phyloP scores from a whole-genome alignment of 176 grass and related monocot genomes.

The Musa itinerans region DNA sequence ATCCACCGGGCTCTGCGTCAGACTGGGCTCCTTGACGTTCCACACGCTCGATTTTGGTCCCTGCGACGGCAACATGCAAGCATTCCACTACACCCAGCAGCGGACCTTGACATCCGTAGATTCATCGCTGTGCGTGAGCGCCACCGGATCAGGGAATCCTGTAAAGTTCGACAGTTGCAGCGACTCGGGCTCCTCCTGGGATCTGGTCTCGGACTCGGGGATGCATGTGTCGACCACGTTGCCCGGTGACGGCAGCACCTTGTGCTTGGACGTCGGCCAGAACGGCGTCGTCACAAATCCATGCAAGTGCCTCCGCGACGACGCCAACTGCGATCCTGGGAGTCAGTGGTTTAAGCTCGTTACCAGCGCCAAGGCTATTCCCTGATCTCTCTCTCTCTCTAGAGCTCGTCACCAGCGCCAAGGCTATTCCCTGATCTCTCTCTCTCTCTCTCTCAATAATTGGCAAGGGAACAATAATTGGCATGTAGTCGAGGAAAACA shows the following conservation, averaged over 20 bases:
- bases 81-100: neutral
- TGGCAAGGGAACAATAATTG: no score
- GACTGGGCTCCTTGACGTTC: neutral
- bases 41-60: constrained; percentile 34
- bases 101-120: neutral
- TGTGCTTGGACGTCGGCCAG: constrained; percentile 67
- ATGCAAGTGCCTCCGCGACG: constrained; percentile 54
- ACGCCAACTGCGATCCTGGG: constrained; percentile 52
- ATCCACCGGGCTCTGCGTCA: constrained; percentile 43
- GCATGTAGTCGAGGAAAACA: no score
- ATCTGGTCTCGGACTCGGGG: neutral
- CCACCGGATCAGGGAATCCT: neutral
- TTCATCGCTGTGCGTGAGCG: neutral
- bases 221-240: constrained; percentile 47
- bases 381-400: no score
- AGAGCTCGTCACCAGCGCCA: constrained; percentile 57
- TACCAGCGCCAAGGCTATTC: constrained; percentile 35
- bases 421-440: constrained; percentile 4
- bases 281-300: constrained; percentile 58
- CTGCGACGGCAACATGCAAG: constrained; percentile 21
- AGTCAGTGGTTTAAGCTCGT: constrained; percentile 91
- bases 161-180: neutral
- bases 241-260: neutral
- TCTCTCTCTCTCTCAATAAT: constrained; percentile 23
- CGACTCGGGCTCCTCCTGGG: neutral